Evolutionary conservation across 1,284 basidiomycete genomes (phyloP).

Genomic region (Heterobasidion occidentale): DNA sequence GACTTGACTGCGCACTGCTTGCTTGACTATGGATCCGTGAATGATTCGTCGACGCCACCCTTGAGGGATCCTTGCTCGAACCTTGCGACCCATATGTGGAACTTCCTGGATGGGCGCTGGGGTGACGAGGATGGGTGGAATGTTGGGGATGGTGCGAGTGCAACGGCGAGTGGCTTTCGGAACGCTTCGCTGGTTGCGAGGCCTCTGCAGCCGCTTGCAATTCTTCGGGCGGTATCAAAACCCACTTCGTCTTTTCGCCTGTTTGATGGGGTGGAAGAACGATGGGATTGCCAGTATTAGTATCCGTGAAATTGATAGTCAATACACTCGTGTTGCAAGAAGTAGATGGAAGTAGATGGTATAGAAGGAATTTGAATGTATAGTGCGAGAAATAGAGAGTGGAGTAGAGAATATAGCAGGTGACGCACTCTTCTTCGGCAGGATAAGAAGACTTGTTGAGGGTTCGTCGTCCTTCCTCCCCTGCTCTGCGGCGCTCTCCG

Average conservation of each 20-base stretch:
- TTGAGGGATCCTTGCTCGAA: slow-evolving; percentile 26
- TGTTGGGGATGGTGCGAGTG: slow-evolving; percentile 6
- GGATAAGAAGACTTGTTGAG: slow-evolving; percentile 13
- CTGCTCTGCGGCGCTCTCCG: slow-evolving; percentile 12
- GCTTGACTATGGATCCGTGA: slow-evolving; percentile 33
- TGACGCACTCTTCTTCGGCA: slow-evolving; percentile 42
- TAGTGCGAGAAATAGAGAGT: not conserved
- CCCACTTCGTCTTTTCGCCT: slow-evolving; percentile 56
- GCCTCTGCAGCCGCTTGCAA: slow-evolving; percentile 48
- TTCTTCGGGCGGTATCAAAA: slow-evolving; percentile 47
- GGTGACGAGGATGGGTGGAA: slow-evolving; percentile 4
- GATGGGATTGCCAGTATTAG: slow-evolving; percentile 10
- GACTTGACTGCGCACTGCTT: slow-evolving; percentile 36
- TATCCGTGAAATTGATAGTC: slow-evolving; percentile 4
- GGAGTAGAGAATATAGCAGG: slow-evolving; percentile 13
- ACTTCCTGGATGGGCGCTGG: slow-evolving; percentile 12
- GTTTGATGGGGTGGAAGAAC: slow-evolving; percentile 8
- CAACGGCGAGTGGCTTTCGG: slow-evolving; percentile 14
- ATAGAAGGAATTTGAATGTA: not conserved
- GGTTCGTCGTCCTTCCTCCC: slow-evolving; percentile 17
- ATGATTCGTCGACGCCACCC: slow-evolving; percentile 27
- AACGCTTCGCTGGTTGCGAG: slow-evolving; percentile 14
- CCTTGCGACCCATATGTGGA: slow-evolving; percentile 24
- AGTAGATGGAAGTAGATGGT: slow-evolving; percentile 2
- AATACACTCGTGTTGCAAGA: not conserved